A percentile compares a stretch with the other conserved stretches of the same genome.
phyloP scores from a whole-genome alignment of 345 rosid genomes.

The Chamaenerion angustifolium region DNA sequence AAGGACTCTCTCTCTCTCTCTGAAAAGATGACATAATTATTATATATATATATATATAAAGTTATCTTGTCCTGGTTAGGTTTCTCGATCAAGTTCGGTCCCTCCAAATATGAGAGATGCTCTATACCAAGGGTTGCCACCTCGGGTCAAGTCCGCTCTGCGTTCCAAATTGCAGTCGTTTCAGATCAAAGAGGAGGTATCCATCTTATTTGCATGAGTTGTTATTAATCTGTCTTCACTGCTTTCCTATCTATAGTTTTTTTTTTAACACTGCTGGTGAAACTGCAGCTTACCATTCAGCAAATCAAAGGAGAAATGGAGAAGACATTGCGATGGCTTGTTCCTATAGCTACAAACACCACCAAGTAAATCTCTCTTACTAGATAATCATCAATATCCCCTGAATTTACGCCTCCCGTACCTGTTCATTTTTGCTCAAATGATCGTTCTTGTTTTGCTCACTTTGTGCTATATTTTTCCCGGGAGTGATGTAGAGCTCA shows the following conservation, averaged over 20 bases:
- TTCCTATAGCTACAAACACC: conserved; percentile 82
- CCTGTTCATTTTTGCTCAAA: not conserved
- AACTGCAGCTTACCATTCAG: conserved; percentile 49
- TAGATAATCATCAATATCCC: no score
- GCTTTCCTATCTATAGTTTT: not conserved
- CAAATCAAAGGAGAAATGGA: conserved; percentile 92
- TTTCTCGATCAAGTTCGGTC: conserved; percentile 78
- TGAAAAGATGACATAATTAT: no score
- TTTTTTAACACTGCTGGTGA: not conserved
- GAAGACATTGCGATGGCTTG: conserved; percentile 88
- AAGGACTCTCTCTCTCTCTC: no score
- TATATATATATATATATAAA: no score
- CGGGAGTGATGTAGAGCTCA: conserved; percentile 51
- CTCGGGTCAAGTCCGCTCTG: conserved; percentile 63
- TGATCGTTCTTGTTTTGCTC: not conserved
- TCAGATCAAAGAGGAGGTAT: conserved; percentile 68
- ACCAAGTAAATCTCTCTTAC: conserved; percentile 48
- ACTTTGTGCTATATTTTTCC: conserved; percentile 6
- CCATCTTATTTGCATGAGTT: conserved; percentile 2
- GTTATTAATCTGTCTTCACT: no score
- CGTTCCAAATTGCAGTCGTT: conserved; percentile 59
- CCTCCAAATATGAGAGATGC: conserved; percentile 95
- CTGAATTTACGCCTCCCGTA: no score
- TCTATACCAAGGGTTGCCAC: conserved; percentile 88
- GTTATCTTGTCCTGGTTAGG: conserved; percentile 26